A percentile compares a stretch with the other conserved stretches of the same genome.
phyloP scores from a whole-genome alignment of 2,329 filamentous ascomycete genomes.

The Fusarium sterilihyphosum region DNA sequence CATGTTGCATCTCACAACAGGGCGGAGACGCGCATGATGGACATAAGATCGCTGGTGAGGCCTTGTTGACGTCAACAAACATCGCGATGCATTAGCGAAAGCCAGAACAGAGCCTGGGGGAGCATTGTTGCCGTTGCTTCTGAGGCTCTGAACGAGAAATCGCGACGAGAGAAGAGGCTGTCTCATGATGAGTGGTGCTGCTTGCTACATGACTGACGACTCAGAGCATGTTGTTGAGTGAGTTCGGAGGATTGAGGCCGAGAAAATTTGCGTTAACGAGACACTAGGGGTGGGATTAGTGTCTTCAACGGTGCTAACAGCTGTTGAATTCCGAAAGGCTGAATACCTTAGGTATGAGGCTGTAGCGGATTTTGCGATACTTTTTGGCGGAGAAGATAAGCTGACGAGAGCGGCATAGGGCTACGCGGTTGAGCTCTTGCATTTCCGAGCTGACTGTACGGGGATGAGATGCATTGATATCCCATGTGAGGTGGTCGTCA shows the following conservation, averaged over 20 bases:
- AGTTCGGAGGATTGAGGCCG: constrained; percentile 7
- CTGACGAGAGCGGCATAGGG: neutral
- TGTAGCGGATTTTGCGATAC: neutral
- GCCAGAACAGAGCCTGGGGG: constrained; percentile 3
- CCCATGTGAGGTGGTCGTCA: constrained; percentile 8
- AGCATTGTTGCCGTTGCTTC: constrained; percentile 10
- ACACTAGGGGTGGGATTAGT: constrained; percentile 33
- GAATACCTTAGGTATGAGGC: neutral
- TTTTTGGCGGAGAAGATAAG: neutral
- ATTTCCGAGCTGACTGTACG: constrained; percentile 1
- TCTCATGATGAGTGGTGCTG: constrained; percentile 31
- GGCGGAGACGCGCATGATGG: constrained; percentile 25
- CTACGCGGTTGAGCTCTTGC: neutral
- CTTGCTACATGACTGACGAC: constrained; percentile 30
- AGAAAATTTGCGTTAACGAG: constrained; percentile 40
- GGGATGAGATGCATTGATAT: neutral
- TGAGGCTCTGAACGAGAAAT: constrained; percentile 15
- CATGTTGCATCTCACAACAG: constrained; percentile 11
- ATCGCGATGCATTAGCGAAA: constrained; percentile 23
- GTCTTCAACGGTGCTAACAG: neutral
- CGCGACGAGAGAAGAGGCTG: constrained; percentile 19
- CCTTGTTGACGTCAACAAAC: constrained; percentile 13
- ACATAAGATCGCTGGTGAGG: constrained; percentile 15
- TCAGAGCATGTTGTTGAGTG: constrained; percentile 18
- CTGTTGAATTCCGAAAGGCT: neutral